Conservation (phyloP, 176 grass and related monocot genomes). For the Saccharum officinarum region DNA sequence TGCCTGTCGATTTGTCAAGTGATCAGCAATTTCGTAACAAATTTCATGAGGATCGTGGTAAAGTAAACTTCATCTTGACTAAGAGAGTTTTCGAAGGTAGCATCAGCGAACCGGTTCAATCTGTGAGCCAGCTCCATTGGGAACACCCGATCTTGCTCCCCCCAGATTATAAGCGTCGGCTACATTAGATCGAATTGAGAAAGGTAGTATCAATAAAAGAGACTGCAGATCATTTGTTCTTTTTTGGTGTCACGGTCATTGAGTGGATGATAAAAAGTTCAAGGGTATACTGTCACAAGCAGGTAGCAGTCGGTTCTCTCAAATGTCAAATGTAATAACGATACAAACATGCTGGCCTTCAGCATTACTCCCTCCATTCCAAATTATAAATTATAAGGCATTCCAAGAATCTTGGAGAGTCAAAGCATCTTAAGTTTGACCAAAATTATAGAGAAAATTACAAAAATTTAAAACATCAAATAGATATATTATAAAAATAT, state of each 20-base stretch:
- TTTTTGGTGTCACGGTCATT: background rate
- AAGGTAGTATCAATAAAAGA: background rate
- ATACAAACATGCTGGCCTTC: background rate
- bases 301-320: background rate
- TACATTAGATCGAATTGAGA: conserved; percentile 9
- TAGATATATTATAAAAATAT: no score
- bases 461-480: no score
- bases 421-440: no score
- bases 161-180: conserved; percentile 78
- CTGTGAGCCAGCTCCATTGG: conserved; percentile 88
- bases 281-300: background rate
- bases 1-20: conserved; percentile 56
- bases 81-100: background rate
- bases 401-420: no score
- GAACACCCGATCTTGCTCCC: conserved; percentile 82
- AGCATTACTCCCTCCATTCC: background rate
- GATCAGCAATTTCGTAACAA: background rate
- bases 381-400: no score
- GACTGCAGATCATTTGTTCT: background rate
- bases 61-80: background rate
- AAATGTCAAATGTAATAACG: background rate
- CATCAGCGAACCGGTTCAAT: conserved; percentile 64
- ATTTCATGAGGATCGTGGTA: background rate
- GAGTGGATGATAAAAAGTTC: background rate
- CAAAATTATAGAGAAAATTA: no score